Conservation (phyloP, 2,329 filamentous ascomycete genomes). For the Pseudocercospora crystallina region DNA sequence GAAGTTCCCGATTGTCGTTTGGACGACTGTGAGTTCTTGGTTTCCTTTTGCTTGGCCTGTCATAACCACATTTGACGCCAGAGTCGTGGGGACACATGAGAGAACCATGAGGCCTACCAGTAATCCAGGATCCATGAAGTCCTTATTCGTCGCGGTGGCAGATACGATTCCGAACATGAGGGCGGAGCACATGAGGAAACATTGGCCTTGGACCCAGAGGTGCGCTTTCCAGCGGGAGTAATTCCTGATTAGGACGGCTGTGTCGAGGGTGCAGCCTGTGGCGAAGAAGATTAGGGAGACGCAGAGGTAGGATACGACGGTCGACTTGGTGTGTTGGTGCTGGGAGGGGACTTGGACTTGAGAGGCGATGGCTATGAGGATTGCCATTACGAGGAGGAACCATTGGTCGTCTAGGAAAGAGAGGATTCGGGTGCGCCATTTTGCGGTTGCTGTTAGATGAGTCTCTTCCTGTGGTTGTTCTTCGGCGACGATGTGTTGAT, state of each 20-base stretch:
- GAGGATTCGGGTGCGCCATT: constrained; percentile 3
- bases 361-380: constrained; percentile 54
- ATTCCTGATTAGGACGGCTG: constrained; percentile 60
- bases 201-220: constrained; percentile 64
- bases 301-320: constrained; percentile 63
- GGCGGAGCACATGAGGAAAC: constrained; percentile 65
- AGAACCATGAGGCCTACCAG: constrained; percentile 67
- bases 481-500: too few species aligned
- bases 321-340: constrained; percentile 51
- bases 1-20: constrained; percentile 69
- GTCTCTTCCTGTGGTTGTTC: too few species aligned
- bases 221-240: constrained; percentile 68
- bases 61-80: constrained; percentile 73
- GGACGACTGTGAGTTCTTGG: constrained; percentile 47
- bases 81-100: constrained; percentile 69
- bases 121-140: constrained; percentile 62
- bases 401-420: constrained; percentile 54
- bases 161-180: constrained; percentile 59
- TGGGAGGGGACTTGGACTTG: constrained; percentile 58
- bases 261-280: constrained; percentile 68
- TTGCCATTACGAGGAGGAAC: constrained; percentile 62
- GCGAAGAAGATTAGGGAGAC: constrained; percentile 70
- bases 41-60: constrained; percentile 68
- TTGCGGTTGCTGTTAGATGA: neutral
- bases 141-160: constrained; percentile 48